Evolutionary conservation across 148 eudicot genomes (phyloP).

Genomic region (Fagopyrum esculentum): DNA sequence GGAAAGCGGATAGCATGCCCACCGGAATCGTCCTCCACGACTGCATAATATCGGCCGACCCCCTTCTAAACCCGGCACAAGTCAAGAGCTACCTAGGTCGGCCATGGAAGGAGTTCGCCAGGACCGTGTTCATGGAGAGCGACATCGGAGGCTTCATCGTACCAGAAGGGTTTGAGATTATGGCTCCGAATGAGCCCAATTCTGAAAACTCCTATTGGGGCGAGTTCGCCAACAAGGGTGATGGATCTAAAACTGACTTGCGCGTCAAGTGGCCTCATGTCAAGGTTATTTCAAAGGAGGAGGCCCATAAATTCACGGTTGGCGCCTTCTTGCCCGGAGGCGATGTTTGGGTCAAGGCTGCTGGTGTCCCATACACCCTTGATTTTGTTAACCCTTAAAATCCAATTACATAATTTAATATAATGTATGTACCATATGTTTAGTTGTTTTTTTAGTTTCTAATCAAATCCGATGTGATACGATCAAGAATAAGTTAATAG

Average conservation of each 20-base stretch:
- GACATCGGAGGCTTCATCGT: constrained; percentile 25
- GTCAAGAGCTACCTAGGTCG: constrained; percentile 32
- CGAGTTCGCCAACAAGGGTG: constrained; percentile 52
- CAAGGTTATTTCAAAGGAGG: constrained; percentile 21
- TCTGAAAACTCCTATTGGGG: constrained; percentile 17
- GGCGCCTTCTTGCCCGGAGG: constrained; percentile 25
- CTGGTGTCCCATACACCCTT: background rate
- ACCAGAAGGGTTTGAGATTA: constrained; percentile 23
- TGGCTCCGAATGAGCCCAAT: background rate
- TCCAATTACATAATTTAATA: too few species aligned
- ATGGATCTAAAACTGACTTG: constrained; percentile 30
- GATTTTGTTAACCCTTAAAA: too few species aligned
- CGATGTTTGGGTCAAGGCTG: background rate
- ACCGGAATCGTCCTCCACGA: constrained; percentile 38
- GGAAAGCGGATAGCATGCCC: constrained; percentile 5
- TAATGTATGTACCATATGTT: too few species aligned
- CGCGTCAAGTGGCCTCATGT: constrained; percentile 52
- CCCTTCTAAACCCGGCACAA: constrained; percentile 14
- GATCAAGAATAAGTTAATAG: too few species aligned
- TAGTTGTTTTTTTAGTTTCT: too few species aligned
- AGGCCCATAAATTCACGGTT: constrained; percentile 35
- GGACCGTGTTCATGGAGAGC: constrained; percentile 35
- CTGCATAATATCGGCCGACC: constrained; percentile 34
- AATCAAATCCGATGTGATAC: too few species aligned
- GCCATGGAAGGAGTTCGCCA: constrained; percentile 43